Evolutionary conservation across 768 basidiomycete species (phyloP), one percentile per base, ranked within the genome.

Genomic region (Leccinum disarticulatum): DNA sequence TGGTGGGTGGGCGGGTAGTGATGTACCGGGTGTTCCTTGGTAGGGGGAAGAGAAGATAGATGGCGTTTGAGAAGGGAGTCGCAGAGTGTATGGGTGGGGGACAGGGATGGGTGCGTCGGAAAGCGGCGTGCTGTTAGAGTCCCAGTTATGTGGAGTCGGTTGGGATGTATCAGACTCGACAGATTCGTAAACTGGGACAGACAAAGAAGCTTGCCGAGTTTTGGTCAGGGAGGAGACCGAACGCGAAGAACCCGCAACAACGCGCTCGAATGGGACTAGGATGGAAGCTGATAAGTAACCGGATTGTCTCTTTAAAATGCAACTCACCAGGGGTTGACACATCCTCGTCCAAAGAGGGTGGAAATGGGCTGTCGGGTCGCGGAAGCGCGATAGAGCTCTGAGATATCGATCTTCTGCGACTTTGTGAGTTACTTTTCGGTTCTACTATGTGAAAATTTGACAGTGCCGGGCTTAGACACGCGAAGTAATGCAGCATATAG

Each of bases 1-100:
- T 38, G 62, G 73, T n/a, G 57, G 72, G 33, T 75, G 76, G 43
- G 68, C 60, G 5, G 66, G 62, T 6, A 73, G 64, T 9, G 69
- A 70, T 46, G 66, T 57, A 8, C 63, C 62, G 22, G 62, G 58
- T 2, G 56, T 57, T 31, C 49, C 59, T 10, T 64, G 64, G 43
- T 52, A 54, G 59, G 57, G 70, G 35, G 57, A 66, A 49, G 64
- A 54, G 35, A 70, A 59, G 13, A 60, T 41, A 28, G 64, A 38
- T 1, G 64, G 60, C 38, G 59, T 48, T 49, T 66, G 64, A 35
- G 70, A 62, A 35, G 58, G 55, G 46, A 62, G 48, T 59, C 63
- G 67, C 55, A 61, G 65, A 49, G 54, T 53, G 49, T 59, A 60
- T 10, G 64, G 63, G 50, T 70, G 67, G 5, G 68, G 69, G 59